phyloP scores from a whole-genome alignment of 2,329 filamentous ascomycete genomes.

The Thielaviopsis punctulata region DNA sequence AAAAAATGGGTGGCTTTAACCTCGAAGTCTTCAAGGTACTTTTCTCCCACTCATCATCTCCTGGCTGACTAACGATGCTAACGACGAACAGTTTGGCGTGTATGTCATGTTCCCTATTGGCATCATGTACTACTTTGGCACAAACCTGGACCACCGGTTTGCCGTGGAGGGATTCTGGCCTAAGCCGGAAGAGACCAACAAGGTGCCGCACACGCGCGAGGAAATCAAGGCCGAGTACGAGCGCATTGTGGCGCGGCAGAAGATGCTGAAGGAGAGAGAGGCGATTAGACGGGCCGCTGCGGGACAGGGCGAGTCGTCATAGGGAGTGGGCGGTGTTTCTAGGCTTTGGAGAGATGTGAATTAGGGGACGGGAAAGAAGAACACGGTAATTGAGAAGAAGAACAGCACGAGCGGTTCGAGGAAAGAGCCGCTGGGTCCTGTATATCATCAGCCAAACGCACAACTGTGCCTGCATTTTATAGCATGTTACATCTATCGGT shows the following conservation, averaged over 20 bases:
- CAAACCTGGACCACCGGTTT: slow-evolving; percentile 89
- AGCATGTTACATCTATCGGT: too few relatives aligned
- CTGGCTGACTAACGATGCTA: background rate
- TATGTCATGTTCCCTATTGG: slow-evolving; percentile 98
- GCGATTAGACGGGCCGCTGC: slow-evolving; percentile 19
- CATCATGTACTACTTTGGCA: slow-evolving; percentile 99
- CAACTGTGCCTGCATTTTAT: too few relatives aligned
- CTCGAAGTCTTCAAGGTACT: slow-evolving; percentile 86
- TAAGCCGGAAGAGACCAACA: slow-evolving; percentile 57
- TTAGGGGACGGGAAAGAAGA: background rate
- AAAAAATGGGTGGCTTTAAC: slow-evolving; percentile 63
- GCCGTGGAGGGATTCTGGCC: slow-evolving; percentile 88
- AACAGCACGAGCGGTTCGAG: too few relatives aligned
- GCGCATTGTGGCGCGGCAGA: slow-evolving; percentile 44
- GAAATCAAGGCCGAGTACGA: slow-evolving; percentile 72
- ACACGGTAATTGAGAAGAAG: too few relatives aligned
- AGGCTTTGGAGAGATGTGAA: background rate
- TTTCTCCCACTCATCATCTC: background rate
- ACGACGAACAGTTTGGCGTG: slow-evolving; percentile 62
- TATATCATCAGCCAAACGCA: too few relatives aligned
- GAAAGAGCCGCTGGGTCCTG: too few relatives aligned
- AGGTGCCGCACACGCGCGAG: slow-evolving; percentile 58
- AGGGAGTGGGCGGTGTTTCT: slow-evolving; percentile 15
- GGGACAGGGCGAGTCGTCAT: slow-evolving; percentile 14
- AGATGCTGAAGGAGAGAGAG: slow-evolving; percentile 54